Evolutionary conservation across 2,329 filamentous ascomycete species (phyloP), one percentile per base, ranked within the genome.

Genomic region (Fusarium zealandicum): DNA sequence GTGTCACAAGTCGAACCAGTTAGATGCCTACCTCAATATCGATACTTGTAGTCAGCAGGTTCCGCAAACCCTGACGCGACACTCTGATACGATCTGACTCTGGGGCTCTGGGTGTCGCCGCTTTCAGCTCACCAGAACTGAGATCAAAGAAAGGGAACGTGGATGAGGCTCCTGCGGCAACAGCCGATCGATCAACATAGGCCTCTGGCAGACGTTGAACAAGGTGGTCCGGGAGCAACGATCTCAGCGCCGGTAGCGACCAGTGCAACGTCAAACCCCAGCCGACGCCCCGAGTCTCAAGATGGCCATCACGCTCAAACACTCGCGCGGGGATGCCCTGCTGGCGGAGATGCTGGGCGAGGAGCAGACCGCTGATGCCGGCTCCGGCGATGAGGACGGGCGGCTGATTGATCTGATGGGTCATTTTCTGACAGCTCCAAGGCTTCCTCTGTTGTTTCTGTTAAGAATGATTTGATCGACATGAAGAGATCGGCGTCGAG

Each of bases 181-280:
- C 78, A 63, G 83, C 77, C 52, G 73, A 69, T n/a, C 77, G 73
- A 66, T 83, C 80, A 36, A 87, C 81, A 62, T 81, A 83, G 0
- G 80, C 75, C 39, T 81, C 78, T 1, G 78, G 75, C 2, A 86
- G 69, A 1, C 76, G 75, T 2, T 67, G 64, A 4, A 78, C 50
- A 6, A 85, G 69, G 11, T 78, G 70, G 0, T 75, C 66, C 0
- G 83, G 80, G 22, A 88, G 72, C 17, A 87, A 73, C 7, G 74
- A 66, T 37, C 79, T 75, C 33, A 88, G 72, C 2, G 75, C 76
- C 0, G 80, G 75, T 9, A 87, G 75, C 5, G 81, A 82, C 84
- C 84, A 88, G 66, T 87, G 83, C 51, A 88, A 73, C 0, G 84
- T 87, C 51, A 88, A 73, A 3, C 84, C 86, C 86, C 85, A 88